phyloP scores from a whole-genome alignment of 1,284 basidiomycete species.

The Mycena sp. region DNA sequence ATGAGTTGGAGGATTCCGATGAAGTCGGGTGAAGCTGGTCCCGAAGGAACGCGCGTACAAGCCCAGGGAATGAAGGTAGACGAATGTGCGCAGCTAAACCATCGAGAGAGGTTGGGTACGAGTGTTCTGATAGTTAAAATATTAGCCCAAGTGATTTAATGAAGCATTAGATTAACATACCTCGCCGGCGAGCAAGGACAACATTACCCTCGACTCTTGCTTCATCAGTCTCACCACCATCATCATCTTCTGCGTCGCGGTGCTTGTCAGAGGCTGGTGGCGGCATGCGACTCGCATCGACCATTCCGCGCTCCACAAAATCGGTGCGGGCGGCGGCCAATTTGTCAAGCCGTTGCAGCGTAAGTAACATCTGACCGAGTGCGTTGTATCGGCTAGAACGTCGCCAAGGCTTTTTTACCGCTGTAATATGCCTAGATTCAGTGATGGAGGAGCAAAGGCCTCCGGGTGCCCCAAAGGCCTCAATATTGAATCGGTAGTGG shows the following conservation, averaged over 20 bases:
- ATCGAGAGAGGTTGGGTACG: neutral
- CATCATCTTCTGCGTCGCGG: neutral
- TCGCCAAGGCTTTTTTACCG: conserved; percentile 17
- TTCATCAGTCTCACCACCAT: no score
- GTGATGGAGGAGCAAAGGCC: conserved; percentile 6
- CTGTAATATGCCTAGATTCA: conserved; percentile 8
- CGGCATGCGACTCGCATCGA: neutral
- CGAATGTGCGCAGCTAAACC: conserved; percentile 18
- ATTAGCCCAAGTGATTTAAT: neutral
- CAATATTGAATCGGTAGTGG: conserved; percentile 1
- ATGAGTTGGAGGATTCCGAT: no score
- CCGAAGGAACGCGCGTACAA: conserved; percentile 36
- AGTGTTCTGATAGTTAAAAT: no score
- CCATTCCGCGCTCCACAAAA: conserved; percentile 6
- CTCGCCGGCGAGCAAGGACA: no score
- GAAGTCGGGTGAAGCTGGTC: conserved; percentile 32
- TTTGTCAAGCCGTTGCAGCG: conserved; percentile 7
- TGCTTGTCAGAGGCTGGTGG: no score
- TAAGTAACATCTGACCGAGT: conserved; percentile 7
- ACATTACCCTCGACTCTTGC: no score
- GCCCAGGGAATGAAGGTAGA: conserved; percentile 28
- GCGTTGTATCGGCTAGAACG: conserved; percentile 2
- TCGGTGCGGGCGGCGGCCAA: neutral
- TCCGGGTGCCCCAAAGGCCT: neutral
- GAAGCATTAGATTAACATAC: no score